phyloP scores from a whole-genome alignment of 2,329 filamentous ascomycete species.

The Aspergillus neotritici region DNA sequence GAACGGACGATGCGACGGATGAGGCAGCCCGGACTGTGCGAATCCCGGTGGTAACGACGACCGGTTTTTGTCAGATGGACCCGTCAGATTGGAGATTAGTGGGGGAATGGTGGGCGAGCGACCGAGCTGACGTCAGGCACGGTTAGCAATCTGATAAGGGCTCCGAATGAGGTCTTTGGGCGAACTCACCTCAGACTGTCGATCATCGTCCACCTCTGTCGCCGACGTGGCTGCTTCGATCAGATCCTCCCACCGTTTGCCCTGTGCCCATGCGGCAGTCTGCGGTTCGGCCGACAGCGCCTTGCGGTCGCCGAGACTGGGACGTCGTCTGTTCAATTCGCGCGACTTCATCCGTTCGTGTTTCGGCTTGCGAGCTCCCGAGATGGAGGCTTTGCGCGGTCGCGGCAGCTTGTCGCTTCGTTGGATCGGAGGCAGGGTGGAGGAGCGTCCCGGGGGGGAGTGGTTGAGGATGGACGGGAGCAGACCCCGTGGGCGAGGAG shows the following conservation, averaged over 20 bases:
- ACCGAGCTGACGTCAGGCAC: conserved; percentile 24
- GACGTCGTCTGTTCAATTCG: conserved; percentile 61
- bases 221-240: conserved; percentile 92
- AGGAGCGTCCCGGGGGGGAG: conserved; percentile 80
- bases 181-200: conserved; percentile 70
- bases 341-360: conserved; percentile 78
- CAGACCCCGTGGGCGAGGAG: conserved; percentile 62
- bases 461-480: conserved; percentile 73
- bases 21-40: conserved; percentile 44
- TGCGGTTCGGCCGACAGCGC: conserved; percentile 81
- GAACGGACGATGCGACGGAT: conserved; percentile 42
- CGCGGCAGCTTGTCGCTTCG: conserved; percentile 64
- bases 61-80: conserved; percentile 45
- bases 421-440: conserved; percentile 79
- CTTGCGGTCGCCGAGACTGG: conserved; percentile 72
- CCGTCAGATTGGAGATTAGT: conserved; percentile 34
- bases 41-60: conserved; percentile 59
- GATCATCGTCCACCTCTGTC: conserved; percentile 80
- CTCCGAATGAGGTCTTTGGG: conserved; percentile 17
- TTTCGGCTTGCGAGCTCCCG: conserved; percentile 65
- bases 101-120: conserved; percentile 38
- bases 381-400: conserved; percentile 79
- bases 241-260: conserved; percentile 92
- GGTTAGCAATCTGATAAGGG: conserved; percentile 41
- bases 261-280: conserved; percentile 63